Conservation (phyloP, 345 rosid genomes). For the Populus davidiana region DNA sequence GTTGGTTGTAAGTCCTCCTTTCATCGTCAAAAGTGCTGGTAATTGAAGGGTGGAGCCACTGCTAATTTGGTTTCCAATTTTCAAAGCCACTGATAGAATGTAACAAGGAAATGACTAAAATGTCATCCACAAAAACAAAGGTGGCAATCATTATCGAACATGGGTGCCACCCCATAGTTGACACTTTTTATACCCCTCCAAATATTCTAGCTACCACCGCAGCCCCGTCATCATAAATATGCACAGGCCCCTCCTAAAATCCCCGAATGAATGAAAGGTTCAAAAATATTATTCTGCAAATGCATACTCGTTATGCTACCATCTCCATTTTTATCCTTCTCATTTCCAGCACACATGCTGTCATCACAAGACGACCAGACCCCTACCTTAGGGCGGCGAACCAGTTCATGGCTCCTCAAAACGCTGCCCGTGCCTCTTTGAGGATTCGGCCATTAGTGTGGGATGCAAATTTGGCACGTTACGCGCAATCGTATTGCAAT, state of each 20-base stretch:
- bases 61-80: too few relatives aligned
- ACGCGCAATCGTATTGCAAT: slow-evolving; percentile 61
- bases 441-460: slow-evolving; percentile 54
- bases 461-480: slow-evolving; percentile 48
- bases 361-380: neutral
- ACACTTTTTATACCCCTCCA: neutral
- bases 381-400: slow-evolving; percentile 15
- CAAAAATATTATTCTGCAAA: neutral
- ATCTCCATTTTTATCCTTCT: slow-evolving; percentile 13
- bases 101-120: too few relatives aligned
- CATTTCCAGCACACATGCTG: slow-evolving; percentile 3
- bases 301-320: slow-evolving; percentile 1
- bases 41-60: too few relatives aligned
- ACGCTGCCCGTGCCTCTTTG: slow-evolving; percentile 48
- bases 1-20: too few relatives aligned
- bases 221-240: neutral
- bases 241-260: neutral
- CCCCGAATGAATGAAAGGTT: neutral
- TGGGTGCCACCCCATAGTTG: slow-evolving; percentile 37
- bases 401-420: slow-evolving; percentile 68
- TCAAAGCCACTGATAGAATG: too few relatives aligned
- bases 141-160: slow-evolving; percentile 59
- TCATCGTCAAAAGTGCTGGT: too few relatives aligned
- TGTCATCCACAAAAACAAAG: slow-evolving; percentile 25
- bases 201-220: neutral